phyloP scores from a whole-genome alignment of 768 basidiomycete species.

The Cubamyces lactineus region DNA sequence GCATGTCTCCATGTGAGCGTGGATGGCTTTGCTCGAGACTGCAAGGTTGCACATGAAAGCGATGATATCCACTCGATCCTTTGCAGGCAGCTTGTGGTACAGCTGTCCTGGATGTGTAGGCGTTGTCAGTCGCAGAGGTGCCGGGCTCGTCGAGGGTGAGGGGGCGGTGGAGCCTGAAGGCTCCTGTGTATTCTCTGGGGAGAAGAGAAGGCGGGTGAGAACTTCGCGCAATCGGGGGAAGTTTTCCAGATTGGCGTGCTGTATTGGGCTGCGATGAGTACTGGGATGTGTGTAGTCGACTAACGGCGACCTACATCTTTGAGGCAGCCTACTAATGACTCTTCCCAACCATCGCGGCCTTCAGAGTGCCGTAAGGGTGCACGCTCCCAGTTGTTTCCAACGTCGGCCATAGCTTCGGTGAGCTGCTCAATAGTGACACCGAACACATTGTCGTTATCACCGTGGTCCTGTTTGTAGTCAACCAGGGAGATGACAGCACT shows the following conservation, averaged over 20 bases:
- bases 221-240: slow-evolving; percentile 76
- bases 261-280: slow-evolving; percentile 12
- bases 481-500: slow-evolving; percentile 73
- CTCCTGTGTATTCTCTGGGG: slow-evolving; percentile 55
- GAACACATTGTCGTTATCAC: slow-evolving; percentile 47
- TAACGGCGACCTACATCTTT: slow-evolving; percentile 73
- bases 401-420: slow-evolving; percentile 69
- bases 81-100: slow-evolving; percentile 72
- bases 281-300: background rate
- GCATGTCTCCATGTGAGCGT: slow-evolving; percentile 87
- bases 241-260: slow-evolving; percentile 76
- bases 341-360: slow-evolving; percentile 88
- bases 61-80: slow-evolving; percentile 84
- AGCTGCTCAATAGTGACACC: slow-evolving; percentile 68
- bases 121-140: slow-evolving; percentile 40
- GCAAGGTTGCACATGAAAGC: slow-evolving; percentile 89
- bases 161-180: slow-evolving; percentile 51
- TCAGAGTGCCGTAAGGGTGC: slow-evolving; percentile 73
- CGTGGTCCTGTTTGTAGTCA: slow-evolving; percentile 44
- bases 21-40: slow-evolving; percentile 87
- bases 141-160: slow-evolving; percentile 49
- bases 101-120: slow-evolving; percentile 63
- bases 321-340: slow-evolving; percentile 83
- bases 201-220: slow-evolving; percentile 73
- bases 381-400: slow-evolving; percentile 88